phyloP scores from a whole-genome alignment of 805 yeast species.

The Kuraishia piskuri region DNA sequence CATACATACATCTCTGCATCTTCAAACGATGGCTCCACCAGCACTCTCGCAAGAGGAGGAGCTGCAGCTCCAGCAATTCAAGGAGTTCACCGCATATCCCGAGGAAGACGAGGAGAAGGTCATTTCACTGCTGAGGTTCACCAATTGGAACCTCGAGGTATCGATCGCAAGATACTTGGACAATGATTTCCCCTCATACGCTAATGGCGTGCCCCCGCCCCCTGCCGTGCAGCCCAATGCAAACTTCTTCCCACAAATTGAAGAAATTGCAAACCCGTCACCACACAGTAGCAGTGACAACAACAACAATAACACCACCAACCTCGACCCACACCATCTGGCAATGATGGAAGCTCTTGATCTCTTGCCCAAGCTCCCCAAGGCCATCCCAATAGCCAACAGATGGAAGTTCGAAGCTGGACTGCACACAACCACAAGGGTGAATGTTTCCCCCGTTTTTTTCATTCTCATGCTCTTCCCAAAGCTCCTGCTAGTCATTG shows the following conservation, averaged over 20 bases:
- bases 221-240: background rate
- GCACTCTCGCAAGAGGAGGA: conserved; percentile 25
- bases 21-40: conserved; percentile 11
- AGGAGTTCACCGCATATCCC: conserved; percentile 39
- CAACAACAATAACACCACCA: background rate
- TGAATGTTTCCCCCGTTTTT: conserved; percentile 29
- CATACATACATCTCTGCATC: background rate
- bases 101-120: conserved; percentile 39
- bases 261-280: conserved; percentile 2
- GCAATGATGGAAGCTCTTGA: conserved; percentile 8
- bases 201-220: conserved; percentile 9
- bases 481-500: conserved; percentile 31
- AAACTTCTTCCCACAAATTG: conserved; percentile 6
- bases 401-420: conserved; percentile 28
- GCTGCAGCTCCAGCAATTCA: conserved; percentile 36
- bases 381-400: conserved; percentile 25
- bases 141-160: conserved; percentile 54
- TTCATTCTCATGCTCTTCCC: conserved; percentile 51
- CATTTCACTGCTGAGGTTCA: conserved; percentile 34
- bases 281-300: background rate
- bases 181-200: conserved; percentile 30
- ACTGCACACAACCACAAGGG: conserved; percentile 7
- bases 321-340: background rate
- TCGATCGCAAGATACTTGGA: conserved; percentile 59
- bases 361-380: conserved; percentile 23